Percentiles rank a stretch among this genome's conserved stretches.
These are phyloP conservation scores for Nissolia schottii DNA, from an alignment of 306 rosid species.

Conservation along the genomic window DNA sequence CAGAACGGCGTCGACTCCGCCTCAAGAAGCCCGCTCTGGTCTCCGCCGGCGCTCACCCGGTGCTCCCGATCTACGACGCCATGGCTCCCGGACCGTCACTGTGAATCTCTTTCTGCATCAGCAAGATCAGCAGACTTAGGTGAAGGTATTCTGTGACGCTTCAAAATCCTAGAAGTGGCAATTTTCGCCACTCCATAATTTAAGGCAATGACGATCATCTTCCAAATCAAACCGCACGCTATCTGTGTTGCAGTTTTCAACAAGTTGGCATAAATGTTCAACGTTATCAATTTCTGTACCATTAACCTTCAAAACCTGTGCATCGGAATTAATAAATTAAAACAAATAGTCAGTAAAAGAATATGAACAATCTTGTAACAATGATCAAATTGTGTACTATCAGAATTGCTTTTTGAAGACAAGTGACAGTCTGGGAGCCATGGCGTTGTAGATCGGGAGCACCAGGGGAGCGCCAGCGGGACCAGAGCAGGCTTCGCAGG, in stretches of 20 bases:
- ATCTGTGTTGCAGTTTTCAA: slow-evolving; percentile 56
- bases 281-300: slow-evolving; percentile 69
- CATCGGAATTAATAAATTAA: slow-evolving; percentile 7
- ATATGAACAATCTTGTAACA: not conserved
- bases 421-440: too few species aligned
- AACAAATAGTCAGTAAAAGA: not conserved
- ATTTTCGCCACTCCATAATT: slow-evolving; percentile 53
- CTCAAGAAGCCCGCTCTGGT: too few species aligned
- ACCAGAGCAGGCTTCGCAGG: too few species aligned
- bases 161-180: slow-evolving; percentile 67
- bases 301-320: slow-evolving; percentile 76
- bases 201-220: slow-evolving; percentile 73
- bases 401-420: not conserved
- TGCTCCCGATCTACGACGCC: too few species aligned
- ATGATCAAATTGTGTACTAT: not conserved
- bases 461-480: too few species aligned
- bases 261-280: slow-evolving; percentile 66
- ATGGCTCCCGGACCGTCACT: too few species aligned
- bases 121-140: slow-evolving; percentile 60
- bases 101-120: slow-evolving; percentile 20
- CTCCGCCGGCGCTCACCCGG: too few species aligned
- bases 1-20: too few species aligned
- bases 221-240: slow-evolving; percentile 79
- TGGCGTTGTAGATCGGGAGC: too few species aligned
- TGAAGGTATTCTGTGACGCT: slow-evolving; percentile 78